phyloP scores from a whole-genome alignment of 2,329 filamentous ascomycete genomes.

The Colletotrichum lini region DNA sequence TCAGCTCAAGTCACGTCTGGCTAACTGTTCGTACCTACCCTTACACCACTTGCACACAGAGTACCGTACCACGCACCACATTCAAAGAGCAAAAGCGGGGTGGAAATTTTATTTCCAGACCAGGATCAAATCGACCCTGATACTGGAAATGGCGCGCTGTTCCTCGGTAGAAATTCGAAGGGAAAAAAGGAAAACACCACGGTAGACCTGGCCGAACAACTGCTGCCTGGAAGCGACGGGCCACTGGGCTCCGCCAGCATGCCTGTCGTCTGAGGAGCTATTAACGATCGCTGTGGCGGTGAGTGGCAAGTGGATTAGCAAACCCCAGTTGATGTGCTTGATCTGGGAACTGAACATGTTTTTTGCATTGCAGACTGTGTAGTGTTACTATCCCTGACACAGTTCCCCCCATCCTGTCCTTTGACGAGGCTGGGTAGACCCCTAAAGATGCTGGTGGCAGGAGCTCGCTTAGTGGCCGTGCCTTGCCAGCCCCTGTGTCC shows the following conservation, averaged over 20 bases:
- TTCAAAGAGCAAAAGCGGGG: not conserved
- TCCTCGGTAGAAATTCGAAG: not conserved
- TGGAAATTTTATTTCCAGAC: not conserved
- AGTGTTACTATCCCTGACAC: not conserved
- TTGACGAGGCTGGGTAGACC: not conserved
- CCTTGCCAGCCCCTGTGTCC: not conserved
- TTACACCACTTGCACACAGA: not conserved
- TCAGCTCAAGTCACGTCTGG: not conserved
- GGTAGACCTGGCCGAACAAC: not conserved
- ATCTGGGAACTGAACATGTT: not conserved
- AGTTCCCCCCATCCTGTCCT: not conserved
- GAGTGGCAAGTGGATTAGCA: slow-evolving; percentile 4
- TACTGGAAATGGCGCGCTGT: slow-evolving; percentile 2
- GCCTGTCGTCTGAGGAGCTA: not conserved
- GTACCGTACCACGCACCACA: not conserved
- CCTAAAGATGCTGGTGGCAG: not conserved
- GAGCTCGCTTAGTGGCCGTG: not conserved
- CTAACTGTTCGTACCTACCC: not conserved
- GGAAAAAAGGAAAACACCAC: not conserved
- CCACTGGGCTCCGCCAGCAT: not conserved
- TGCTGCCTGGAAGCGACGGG: slow-evolving; percentile 7
- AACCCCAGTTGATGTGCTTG: not conserved
- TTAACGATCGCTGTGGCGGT: not conserved
- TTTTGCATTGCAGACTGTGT: not conserved
- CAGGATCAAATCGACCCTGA: not conserved